Evolutionary conservation across 148 eudicot genomes (phyloP), one percentile per base, ranked within the genome.

Genomic region (Drosera capensis): DNA sequence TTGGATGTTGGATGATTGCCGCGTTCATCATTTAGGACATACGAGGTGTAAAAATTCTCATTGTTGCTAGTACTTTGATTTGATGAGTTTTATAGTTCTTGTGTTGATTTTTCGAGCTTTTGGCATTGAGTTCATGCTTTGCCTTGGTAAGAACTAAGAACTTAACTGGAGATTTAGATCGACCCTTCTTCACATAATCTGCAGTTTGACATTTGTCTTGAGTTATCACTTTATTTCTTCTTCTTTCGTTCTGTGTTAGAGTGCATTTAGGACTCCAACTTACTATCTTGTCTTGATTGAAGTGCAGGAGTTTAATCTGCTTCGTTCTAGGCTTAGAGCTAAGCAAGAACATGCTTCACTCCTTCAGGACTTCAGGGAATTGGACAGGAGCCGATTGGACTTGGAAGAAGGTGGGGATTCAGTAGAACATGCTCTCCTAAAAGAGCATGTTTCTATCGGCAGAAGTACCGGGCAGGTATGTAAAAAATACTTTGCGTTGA

Each of bases 311-410:
- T 92, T 85, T 63, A 68, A 80, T 59, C 79, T 86, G 64, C 75
- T 92, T 23, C 78, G 81, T 22, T 85, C 95, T 43, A 76, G 94
- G 59, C 75, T 81, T 52, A 80, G 80, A 69, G 94, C 90, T 48
- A 81, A 81, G 71, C 82, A 77, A 67, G 94, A 92, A 54, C 95
- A 92, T 51, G 88, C 95, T 22, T 85, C 99, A 36, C 56, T 92
- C 40, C 82, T 92, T 13, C 83, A 92, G 46, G 95, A 92, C 67
- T 85, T 92, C 56, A 70, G 80, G 68, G 94, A 92, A 56, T 92
- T 85, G 41, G 99, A 92, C 49, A 71, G 77, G 25, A 57, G 78
- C 56, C 65, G 79, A 66, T 56, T 92, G 64, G 99, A 92, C 68
- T 59, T 92, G 42, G 99, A 92, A 73, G 93, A 71, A 37, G 85